A percentile compares a stretch with the other conserved stretches of the same genome.
These are phyloP conservation scores for Emericellopsis cladophorae DNA, from an alignment of 2,329 filamentous ascomycete genomes.

Conservation along the genomic window DNA sequence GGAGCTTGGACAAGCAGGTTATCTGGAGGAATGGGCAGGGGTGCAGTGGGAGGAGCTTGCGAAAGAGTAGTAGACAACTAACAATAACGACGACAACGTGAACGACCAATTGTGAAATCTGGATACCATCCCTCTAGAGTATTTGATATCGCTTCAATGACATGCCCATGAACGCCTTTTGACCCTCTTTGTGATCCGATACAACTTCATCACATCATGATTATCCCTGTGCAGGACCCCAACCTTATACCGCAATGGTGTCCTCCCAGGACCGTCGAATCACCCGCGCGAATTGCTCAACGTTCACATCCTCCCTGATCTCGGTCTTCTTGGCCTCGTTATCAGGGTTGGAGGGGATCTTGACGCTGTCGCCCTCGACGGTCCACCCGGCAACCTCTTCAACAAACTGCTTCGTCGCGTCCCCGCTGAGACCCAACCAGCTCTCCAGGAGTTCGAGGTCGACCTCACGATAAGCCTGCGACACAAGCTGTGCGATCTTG, in stretches of 20 bases:
- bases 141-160: conserved; percentile 19
- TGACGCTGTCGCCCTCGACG: conserved; percentile 55
- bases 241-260: conserved; percentile 12
- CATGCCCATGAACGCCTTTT: conserved; percentile 16
- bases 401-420: conserved; percentile 64
- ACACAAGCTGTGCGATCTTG: conserved; percentile 77
- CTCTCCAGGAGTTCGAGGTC: conserved; percentile 54
- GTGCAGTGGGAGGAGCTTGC: conserved; percentile 88
- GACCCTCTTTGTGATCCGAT: conserved; percentile 14
- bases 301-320: conserved; percentile 88
- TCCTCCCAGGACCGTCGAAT: conserved; percentile 81
- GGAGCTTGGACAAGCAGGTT: conserved; percentile 53
- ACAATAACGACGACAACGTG: conserved; percentile 4
- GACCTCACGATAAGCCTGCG: conserved; percentile 67
- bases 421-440: conserved; percentile 62
- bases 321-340: conserved; percentile 95
- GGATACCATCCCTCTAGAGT: conserved; percentile 1
- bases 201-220: conserved; percentile 12
- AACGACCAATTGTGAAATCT: background rate
- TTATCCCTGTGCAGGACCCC: conserved; percentile 3
- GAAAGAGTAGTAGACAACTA: conserved; percentile 19
- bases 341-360: conserved; percentile 85
- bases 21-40: conserved; percentile 91
- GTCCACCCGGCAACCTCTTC: conserved; percentile 79
- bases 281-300: conserved; percentile 73